phyloP scores from a whole-genome alignment of 441 rosid species.

The Adansonia grandidieri region DNA sequence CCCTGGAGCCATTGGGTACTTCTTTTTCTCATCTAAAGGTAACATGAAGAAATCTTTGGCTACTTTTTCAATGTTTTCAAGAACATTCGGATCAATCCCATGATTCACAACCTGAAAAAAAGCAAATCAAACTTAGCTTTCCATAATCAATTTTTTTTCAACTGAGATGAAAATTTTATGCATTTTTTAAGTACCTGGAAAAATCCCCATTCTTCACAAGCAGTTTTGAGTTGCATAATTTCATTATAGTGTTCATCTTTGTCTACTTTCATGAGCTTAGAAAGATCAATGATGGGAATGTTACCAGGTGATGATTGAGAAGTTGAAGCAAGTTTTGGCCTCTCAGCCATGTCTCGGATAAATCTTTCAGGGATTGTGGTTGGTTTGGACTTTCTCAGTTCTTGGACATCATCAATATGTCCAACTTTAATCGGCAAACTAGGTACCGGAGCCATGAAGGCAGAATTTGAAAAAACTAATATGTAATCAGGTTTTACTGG shows the following conservation, averaged over 20 bases:
- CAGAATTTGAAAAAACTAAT: background rate
- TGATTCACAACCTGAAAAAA: constrained; percentile 57
- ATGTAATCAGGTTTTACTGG: constrained; percentile 20
- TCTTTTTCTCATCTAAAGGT: constrained; percentile 68
- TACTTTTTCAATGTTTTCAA: constrained; percentile 57
- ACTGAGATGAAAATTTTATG: background rate
- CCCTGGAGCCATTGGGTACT: constrained; percentile 74
- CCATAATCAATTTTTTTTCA: background rate
- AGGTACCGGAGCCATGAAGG: constrained; percentile 57
- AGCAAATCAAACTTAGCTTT: constrained; percentile 15
- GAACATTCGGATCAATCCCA: constrained; percentile 51
- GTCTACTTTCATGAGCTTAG: constrained; percentile 45
- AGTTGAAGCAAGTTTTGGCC: constrained; percentile 38
- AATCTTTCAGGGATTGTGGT: constrained; percentile 59
- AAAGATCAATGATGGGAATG: constrained; percentile 62
- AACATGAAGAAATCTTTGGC: constrained; percentile 61
- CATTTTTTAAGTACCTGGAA: constrained; percentile 51
- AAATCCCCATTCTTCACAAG: constrained; percentile 76
- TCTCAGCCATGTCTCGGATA: constrained; percentile 50
- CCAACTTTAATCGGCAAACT: constrained; percentile 52
- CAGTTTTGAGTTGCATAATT: constrained; percentile 49
- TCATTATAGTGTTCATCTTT: constrained; percentile 42
- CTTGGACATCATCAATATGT: constrained; percentile 70
- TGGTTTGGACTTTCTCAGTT: constrained; percentile 55
- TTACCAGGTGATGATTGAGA: constrained; percentile 29